Conservation (phyloP, 345 rosid genomes). For the Salix dunnii region DNA sequence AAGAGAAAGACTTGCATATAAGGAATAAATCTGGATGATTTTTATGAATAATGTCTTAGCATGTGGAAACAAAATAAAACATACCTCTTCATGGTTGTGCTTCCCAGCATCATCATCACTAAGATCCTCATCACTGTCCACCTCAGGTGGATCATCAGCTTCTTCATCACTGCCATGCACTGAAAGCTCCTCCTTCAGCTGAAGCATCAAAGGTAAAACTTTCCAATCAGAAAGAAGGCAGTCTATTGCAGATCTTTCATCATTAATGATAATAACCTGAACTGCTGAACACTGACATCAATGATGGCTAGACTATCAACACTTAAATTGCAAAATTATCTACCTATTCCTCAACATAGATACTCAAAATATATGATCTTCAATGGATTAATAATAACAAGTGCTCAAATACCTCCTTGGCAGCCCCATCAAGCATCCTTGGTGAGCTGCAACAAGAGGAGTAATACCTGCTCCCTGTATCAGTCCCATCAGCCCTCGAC, state of each 20-base stretch:
- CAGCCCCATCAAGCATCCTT: conserved; percentile 69
- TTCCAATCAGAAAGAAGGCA: background rate
- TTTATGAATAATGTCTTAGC: background rate
- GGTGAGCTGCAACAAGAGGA: conserved; percentile 99
- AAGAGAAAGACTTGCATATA: background rate
- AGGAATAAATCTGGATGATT: background rate
- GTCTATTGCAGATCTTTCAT: background rate
- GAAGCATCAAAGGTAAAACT: conserved; percentile 13
- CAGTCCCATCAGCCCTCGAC: conserved; percentile 67
- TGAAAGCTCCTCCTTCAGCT: conserved; percentile 89
- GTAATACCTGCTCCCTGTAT: conserved; percentile 68
- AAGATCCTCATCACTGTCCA: conserved; percentile 83
- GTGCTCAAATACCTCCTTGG: conserved; percentile 70
- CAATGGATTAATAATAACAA: background rate
- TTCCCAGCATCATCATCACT: conserved; percentile 60
- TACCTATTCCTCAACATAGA: background rate
- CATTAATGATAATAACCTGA: background rate
- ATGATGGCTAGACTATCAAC: background rate
- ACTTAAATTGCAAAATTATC: background rate
- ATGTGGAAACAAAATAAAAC: background rate
- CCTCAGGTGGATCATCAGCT: conserved; percentile 76
- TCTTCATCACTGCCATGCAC: conserved; percentile 98
- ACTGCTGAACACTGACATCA: background rate
- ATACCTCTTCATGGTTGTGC: conserved; percentile 73
- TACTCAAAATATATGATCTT: background rate